phyloP scores from a whole-genome alignment of 1,139 yeast species.

The Eremothecium coryli region DNA sequence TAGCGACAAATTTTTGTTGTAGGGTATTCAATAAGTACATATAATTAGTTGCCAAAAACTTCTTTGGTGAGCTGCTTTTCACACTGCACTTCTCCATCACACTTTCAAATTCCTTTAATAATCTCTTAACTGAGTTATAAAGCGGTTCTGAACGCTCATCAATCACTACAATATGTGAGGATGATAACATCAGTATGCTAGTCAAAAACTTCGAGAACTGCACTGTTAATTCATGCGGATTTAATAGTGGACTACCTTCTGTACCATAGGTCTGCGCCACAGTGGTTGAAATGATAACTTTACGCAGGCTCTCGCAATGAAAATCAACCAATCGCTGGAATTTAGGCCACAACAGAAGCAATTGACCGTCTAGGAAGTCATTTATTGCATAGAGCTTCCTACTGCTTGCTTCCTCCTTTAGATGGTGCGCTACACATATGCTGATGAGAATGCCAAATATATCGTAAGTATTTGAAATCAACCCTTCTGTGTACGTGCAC shows the following conservation, averaged over 20 bases:
- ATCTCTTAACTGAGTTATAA: constrained; percentile 53
- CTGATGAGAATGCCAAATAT: constrained; percentile 71
- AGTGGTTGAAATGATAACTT: constrained; percentile 28
- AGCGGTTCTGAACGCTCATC: constrained; percentile 55
- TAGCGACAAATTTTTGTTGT: constrained; percentile 19
- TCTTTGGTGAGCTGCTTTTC: constrained; percentile 48
- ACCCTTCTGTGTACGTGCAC: constrained; percentile 42
- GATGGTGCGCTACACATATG: constrained; percentile 59
- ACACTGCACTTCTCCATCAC: constrained; percentile 60
- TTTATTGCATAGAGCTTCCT: constrained; percentile 65
- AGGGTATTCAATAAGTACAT: constrained; percentile 25
- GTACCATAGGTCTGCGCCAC: constrained; percentile 25
- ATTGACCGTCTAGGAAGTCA: constrained; percentile 59
- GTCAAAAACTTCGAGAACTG: constrained; percentile 69
- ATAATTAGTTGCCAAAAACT: constrained; percentile 72
- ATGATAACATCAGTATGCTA: constrained; percentile 57
- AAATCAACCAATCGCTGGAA: constrained; percentile 69
- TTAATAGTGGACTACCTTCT: constrained; percentile 30
- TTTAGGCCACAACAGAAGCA: constrained; percentile 73
- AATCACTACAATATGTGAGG: constrained; percentile 25
- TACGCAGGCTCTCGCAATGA: constrained; percentile 61
- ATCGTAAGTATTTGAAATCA: constrained; percentile 51
- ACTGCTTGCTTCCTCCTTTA: constrained; percentile 54
- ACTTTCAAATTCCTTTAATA: constrained; percentile 73
- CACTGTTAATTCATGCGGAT: constrained; percentile 65